Evolutionary conservation across 208 protist species (phyloP).

Genomic region (Crithidia expoeki): DNA sequence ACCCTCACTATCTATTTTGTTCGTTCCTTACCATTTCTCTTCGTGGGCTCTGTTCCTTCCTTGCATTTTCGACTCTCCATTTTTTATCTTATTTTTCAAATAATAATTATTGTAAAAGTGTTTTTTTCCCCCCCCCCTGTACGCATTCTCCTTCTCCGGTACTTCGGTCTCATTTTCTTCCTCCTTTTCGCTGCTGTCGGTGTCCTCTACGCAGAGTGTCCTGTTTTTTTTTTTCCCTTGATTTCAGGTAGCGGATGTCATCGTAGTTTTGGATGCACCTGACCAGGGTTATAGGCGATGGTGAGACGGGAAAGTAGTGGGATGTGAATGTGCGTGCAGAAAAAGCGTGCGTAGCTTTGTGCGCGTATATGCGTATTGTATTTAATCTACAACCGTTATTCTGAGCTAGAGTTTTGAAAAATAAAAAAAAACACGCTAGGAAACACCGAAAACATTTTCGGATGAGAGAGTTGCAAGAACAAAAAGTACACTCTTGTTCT

Average conservation of each 20-base stretch:
- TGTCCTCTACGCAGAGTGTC: background rate
- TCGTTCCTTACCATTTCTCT: background rate
- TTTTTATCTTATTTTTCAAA: slow-evolving; percentile 15
- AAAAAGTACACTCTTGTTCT: no score
- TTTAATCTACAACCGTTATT: slow-evolving; percentile 4
- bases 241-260: background rate
- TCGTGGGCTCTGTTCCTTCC: background rate
- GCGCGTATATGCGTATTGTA: slow-evolving; percentile 11
- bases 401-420: background rate
- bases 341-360: slow-evolving; percentile 3
- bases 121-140: slow-evolving; percentile 18
- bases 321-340: background rate
- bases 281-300: background rate
- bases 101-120: slow-evolving; percentile 19
- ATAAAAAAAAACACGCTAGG: background rate
- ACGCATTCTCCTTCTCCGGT: slow-evolving; percentile 1
- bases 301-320: background rate
- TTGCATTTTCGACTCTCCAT: background rate
- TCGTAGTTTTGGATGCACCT: background rate
- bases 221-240: background rate
- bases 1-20: background rate
- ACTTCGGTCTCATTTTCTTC: background rate
- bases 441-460: background rate
- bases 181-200: background rate
- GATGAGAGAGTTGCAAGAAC: no score